Percentiles rank a stretch among this genome's conserved stretches.
These are phyloP conservation scores for Cladosporium phlei DNA, from an alignment of 2,329 filamentous ascomycete genomes.

Conservation along the genomic window DNA sequence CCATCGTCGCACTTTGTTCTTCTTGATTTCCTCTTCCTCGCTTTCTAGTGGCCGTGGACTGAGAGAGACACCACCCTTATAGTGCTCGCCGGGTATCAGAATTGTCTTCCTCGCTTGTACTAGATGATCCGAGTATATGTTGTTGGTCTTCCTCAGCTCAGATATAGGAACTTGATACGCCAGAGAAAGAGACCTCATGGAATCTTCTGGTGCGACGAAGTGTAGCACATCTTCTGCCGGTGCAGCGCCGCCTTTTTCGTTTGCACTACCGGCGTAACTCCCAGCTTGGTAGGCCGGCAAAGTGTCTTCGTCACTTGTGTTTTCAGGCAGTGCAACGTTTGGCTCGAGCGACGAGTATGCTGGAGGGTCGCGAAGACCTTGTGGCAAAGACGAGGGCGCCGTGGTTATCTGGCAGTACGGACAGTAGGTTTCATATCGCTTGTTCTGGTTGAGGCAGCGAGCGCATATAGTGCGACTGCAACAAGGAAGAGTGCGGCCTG, in stretches of 20 bases:
- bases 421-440: slow-evolving; percentile 61
- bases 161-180: slow-evolving; percentile 64
- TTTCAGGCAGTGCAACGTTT: slow-evolving; percentile 33
- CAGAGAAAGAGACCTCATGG: slow-evolving; percentile 62
- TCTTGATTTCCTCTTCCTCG: slow-evolving; percentile 68
- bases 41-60: slow-evolving; percentile 68
- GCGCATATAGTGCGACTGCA: slow-evolving; percentile 69
- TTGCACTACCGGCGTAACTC: slow-evolving; percentile 15
- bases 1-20: slow-evolving; percentile 66
- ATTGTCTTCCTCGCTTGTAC: slow-evolving; percentile 64
- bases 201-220: slow-evolving; percentile 68
- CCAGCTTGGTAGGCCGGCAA: slow-evolving; percentile 40
- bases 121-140: slow-evolving; percentile 66
- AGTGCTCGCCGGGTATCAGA: slow-evolving; percentile 66
- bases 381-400: slow-evolving; percentile 55
- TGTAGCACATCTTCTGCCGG: slow-evolving; percentile 64
- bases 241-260: slow-evolving; percentile 31
- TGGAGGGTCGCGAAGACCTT: slow-evolving; percentile 64
- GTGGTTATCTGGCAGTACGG: slow-evolving; percentile 74
- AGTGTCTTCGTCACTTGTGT: slow-evolving; percentile 31
- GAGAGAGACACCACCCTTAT: slow-evolving; percentile 62
- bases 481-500: slow-evolving; percentile 61
- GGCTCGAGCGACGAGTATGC: slow-evolving; percentile 47
- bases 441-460: slow-evolving; percentile 63
- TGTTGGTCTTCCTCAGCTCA: slow-evolving; percentile 62